Percentiles rank a stretch among this genome's conserved stretches.
Conservation (phyloP, 139 green algal species). For the Chlorella sp. region DNA sequence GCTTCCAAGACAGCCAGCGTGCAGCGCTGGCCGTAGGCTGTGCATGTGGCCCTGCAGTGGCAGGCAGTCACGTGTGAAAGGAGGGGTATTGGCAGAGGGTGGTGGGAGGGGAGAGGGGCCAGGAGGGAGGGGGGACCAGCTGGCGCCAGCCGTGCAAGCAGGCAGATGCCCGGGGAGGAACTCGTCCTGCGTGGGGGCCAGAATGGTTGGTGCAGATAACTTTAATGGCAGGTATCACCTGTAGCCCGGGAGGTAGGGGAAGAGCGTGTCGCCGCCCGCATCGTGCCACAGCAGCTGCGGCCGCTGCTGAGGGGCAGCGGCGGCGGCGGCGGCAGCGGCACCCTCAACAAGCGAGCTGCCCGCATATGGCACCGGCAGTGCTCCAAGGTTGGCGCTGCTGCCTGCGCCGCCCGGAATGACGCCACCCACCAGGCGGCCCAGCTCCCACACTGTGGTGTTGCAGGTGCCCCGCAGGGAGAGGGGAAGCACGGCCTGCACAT, state of each 20-base stretch:
- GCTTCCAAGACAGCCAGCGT: background rate
- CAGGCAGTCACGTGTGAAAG: too few relatives aligned
- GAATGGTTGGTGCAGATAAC: too few relatives aligned
- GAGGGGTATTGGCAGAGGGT: background rate
- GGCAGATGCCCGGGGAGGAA: background rate
- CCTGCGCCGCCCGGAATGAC: too few relatives aligned
- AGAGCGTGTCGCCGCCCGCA: background rate
- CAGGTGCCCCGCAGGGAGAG: too few relatives aligned
- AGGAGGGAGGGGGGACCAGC: background rate
- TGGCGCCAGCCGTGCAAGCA: background rate
- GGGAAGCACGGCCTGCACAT: too few relatives aligned
- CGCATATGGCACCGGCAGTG: too few relatives aligned
- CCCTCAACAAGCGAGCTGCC: background rate
- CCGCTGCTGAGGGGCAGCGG: background rate
- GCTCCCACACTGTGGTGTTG: too few relatives aligned
- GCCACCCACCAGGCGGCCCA: too few relatives aligned
- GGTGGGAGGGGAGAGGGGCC: background rate
- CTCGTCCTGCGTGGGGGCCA: too few relatives aligned
- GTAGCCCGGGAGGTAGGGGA: background rate
- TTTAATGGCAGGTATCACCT: background rate
- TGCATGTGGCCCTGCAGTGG: background rate
- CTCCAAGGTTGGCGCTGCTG: too few relatives aligned
- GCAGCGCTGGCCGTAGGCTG: background rate
- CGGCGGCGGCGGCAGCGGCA: background rate
- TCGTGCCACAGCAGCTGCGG: background rate